Conservation (phyloP, 2,329 filamentous ascomycete species). For the Didymellaceae sp. region DNA sequence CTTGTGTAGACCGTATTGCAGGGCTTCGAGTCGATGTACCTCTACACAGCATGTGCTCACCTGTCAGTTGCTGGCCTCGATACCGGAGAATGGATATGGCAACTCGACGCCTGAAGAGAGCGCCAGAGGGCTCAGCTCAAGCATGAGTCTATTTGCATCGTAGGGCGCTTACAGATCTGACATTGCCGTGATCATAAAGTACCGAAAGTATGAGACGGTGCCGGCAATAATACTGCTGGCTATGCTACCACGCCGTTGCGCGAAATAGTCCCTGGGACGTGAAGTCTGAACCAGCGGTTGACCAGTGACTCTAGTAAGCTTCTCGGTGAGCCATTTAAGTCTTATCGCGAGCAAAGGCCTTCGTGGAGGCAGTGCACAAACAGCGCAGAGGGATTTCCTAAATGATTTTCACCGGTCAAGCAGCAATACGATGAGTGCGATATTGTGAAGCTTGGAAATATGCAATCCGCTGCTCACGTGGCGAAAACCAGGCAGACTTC, state of each 20-base stretch:
- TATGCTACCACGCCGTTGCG: constrained; percentile 4
- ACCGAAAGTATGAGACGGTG: neutral
- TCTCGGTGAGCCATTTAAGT: constrained; percentile 4
- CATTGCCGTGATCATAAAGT: neutral
- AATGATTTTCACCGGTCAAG: constrained; percentile 10
- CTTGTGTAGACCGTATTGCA: no score
- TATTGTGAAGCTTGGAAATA: neutral
- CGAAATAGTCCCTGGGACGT: neutral
- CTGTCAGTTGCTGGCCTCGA: no score
- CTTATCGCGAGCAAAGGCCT: constrained; percentile 3
- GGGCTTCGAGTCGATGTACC: no score
- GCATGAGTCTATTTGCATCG: constrained; percentile 2
- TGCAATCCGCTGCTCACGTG: neutral
- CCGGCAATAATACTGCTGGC: neutral
- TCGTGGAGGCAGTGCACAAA: constrained; percentile 11
- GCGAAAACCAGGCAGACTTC: constrained; percentile 5
- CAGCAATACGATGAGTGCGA: constrained; percentile 12
- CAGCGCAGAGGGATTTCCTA: neutral
- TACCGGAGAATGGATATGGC: no score
- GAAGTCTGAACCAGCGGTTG: neutral
- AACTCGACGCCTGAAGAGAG: no score
- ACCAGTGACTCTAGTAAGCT: constrained; percentile 3
- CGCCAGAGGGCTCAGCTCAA: no score
- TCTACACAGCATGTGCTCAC: no score
- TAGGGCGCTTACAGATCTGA: neutral